These are phyloP conservation scores for Trichoderma polysporum DNA, from an alignment of 2,329 filamentous ascomycete genomes.

Conservation along the genomic window DNA sequence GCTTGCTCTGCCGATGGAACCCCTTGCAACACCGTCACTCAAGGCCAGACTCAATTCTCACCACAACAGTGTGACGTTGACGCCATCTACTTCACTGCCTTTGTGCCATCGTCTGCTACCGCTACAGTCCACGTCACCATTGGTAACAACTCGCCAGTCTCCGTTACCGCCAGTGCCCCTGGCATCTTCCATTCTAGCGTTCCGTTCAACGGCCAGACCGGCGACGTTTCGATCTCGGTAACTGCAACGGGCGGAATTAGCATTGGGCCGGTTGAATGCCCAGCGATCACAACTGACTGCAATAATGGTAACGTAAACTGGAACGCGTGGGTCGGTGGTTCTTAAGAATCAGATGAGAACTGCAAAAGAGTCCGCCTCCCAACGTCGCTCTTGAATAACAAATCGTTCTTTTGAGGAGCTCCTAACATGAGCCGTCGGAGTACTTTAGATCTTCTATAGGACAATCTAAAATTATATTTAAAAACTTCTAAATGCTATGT, in stretches of 20 bases:
- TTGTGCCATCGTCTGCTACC: slow-evolving; percentile 25
- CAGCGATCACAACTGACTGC: slow-evolving; percentile 11
- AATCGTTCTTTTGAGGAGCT: too few species aligned
- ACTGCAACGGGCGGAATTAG: slow-evolving; percentile 1
- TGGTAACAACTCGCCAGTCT: slow-evolving; percentile 22
- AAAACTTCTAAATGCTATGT: too few species aligned
- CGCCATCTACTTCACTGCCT: slow-evolving; percentile 29
- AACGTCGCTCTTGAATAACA: background rate
- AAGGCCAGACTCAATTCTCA: slow-evolving; percentile 27
- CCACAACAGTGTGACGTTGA: slow-evolving; percentile 28
- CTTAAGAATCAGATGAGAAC: background rate
- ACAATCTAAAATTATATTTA: too few species aligned
- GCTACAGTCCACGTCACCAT: slow-evolving; percentile 32
- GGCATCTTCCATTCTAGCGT: slow-evolving; percentile 36
- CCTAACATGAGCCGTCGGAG: too few species aligned
- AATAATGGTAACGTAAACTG: slow-evolving; percentile 21
- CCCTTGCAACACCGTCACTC: slow-evolving; percentile 30
- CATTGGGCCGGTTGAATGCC: slow-evolving; percentile 13
- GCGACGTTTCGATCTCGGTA: slow-evolving; percentile 28
- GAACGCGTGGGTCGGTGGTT: slow-evolving; percentile 23
- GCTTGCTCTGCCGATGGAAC: slow-evolving; percentile 31
- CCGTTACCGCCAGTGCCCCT: slow-evolving; percentile 17
- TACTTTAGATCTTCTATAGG: too few species aligned
- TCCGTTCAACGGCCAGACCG: slow-evolving; percentile 27
- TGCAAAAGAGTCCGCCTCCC: background rate